phyloP scores from a whole-genome alignment of 108 stramenopile genomes.

The Phaeodactylum tricornutum region DNA sequence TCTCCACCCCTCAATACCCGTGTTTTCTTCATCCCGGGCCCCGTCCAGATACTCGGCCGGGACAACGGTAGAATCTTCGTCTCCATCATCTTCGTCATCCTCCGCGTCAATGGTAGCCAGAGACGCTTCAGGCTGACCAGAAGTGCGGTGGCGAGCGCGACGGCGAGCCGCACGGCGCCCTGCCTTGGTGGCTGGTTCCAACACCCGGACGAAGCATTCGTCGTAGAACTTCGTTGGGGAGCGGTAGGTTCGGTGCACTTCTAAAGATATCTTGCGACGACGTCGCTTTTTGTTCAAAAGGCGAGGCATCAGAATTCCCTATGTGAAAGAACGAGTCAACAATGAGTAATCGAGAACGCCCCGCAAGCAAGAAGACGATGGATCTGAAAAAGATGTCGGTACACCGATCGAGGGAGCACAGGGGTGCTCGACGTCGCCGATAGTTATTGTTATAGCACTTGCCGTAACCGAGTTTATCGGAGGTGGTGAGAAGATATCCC shows the following conservation, averaged over 20 bases:
- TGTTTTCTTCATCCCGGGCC: background rate
- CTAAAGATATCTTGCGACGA: slow-evolving; percentile 34
- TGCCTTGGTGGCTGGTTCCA: background rate
- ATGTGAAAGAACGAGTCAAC: background rate
- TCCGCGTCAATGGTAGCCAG: slow-evolving; percentile 9
- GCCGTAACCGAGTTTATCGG: slow-evolving; percentile 26
- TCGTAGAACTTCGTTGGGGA: slow-evolving; percentile 12
- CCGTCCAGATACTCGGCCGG: slow-evolving; percentile 5
- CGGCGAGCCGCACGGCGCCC: background rate
- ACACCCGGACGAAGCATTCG: slow-evolving; percentile 28
- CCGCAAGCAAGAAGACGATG: background rate
- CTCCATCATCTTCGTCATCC: slow-evolving; percentile 14
- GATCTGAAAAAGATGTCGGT: background rate
- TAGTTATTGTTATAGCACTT: no score
- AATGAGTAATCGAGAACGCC: background rate
- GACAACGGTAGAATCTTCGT: slow-evolving; percentile 11
- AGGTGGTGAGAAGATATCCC: slow-evolving; percentile 27
- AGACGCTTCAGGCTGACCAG: background rate
- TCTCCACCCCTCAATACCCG: slow-evolving; percentile 32
- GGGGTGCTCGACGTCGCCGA: no score
- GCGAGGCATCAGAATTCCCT: slow-evolving; percentile 4
- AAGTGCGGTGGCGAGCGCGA: background rate
- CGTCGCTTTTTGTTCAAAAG: slow-evolving; percentile 1
- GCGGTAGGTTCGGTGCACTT: slow-evolving; percentile 24
- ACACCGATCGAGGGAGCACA: no score